Base-by-base conservation (phyloP, 257 asterid species). In the Paraleonurus japonicus region DNA sequence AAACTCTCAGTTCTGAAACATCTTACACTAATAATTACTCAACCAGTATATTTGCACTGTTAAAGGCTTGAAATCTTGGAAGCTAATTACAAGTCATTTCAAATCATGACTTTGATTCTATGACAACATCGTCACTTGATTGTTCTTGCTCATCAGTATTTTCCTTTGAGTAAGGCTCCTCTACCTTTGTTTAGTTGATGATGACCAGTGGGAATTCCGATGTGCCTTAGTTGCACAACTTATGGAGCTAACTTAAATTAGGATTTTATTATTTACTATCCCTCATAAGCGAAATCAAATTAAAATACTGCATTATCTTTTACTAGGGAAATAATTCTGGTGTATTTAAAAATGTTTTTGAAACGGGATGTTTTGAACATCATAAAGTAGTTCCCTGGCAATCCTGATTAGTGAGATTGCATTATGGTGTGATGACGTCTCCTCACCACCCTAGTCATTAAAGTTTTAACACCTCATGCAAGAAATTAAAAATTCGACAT, bases 221-320 rank as follows among this genome's bases (percentile, higher is more conserved):
- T 48, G 55, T 67, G 7, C 60, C 71, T 16, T 33, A 50, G 72
- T 64, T 64, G 17, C 68, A 62, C 30, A 45, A 48, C 27, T 11
- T 47, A 47, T 50, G 61, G 19, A 48, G 61, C 28, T n/a, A 48
- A 28, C 6, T 16, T 47, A 47, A 45, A 45, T 45, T 0, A 7
- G 6, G 12, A 3, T 27, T 28, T 27, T 1, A n/a, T 28, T 60
- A 58, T 58, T 58, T 58, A 15, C 3, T 27, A 6, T 59, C 23
- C 16, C 24, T 60, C 45, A 11, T 24, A 28, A 60, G 24, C 12
- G 3, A 60, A 60, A 60, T 28, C 19, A 58, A 28, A 23, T 67
- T 0, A n/a, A 19, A 1, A 16, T 28, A 17, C 3, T 28, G 13
- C 61, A 9, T 47, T 16, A 16, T 9, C 53, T 17, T 48, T 67